Base-by-base conservation (phyloP, 345 rosid species). In the Garcia nutans region DNA sequence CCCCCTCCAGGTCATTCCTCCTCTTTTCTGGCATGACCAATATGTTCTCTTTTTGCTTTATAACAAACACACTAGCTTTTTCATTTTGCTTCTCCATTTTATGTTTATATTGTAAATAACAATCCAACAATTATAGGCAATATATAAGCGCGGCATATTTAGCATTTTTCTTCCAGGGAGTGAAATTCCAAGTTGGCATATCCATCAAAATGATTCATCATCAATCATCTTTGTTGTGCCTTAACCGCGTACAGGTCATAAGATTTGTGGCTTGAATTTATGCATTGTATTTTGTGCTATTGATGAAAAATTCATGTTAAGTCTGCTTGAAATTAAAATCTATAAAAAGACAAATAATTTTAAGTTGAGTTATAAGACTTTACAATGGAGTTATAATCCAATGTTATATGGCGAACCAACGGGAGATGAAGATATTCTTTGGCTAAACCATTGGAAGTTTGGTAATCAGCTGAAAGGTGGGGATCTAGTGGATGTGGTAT, bases 381-480 rank as follows among this genome's bases (percentile, higher is more conserved):
- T 49, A 10, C 11, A 6, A 23, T 70, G 74, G 74, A 17, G 17
- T n/a, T 76, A 69, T n/a, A 24, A 8, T 11, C 79, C 79, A 60
- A 19, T 12, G 3, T 26, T 13, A 37, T 45, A 41, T 13, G 54
- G 26, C 22, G 42, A 2, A 0, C 66, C 73, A 10, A 12, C 16
- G 28, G 11, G 3, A 10, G 52, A 10, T 5, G 70, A 68, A 15
- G 41, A 54, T 4, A 74, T 59, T 28, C n/a, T 52, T 19, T 80
- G 82, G 82, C 26, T 79, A 3, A 70, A 55, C 70, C 71, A 49
- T 7, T 79, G 82, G 82, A 69, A 49, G 56, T 55, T 79, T n/a
- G 50, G 54, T 6, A 62, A 60, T 17, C 58, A 64, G 23, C 2
- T 79, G 49, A 52, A 74, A 74, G 61, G 6, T 13, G 78, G 78